phyloP scores from a whole-genome alignment of 2,329 filamentous ascomycete species.

The Rhynchosporium graminicola region DNA sequence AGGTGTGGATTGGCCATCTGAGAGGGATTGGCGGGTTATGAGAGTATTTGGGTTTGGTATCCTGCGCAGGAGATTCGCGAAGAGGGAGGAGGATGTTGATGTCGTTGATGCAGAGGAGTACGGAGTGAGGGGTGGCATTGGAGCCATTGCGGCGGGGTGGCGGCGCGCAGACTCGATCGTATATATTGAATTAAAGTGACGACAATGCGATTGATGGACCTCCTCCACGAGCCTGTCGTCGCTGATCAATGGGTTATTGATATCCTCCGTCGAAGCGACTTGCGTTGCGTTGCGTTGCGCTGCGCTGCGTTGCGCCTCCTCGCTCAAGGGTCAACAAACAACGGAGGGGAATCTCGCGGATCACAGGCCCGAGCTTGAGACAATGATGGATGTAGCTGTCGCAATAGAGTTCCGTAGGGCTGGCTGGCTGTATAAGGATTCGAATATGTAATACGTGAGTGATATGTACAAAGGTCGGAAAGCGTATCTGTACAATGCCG shows the following conservation, averaged over 20 bases:
- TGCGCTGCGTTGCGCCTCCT: not conserved
- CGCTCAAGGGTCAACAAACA: not conserved
- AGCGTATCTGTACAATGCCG: not conserved
- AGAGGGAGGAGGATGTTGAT: slow-evolving; percentile 12
- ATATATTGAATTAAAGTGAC: not conserved
- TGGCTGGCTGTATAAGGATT: not conserved
- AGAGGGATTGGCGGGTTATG: slow-evolving; percentile 6
- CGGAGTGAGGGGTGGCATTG: slow-evolving; percentile 19
- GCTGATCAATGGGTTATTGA: not conserved
- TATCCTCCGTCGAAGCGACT: not conserved
- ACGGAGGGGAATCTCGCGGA: slow-evolving; percentile 3
- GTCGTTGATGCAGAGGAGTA: slow-evolving; percentile 4
- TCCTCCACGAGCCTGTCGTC: not conserved
- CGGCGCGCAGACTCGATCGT: slow-evolving; percentile 2
- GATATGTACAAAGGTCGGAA: too few species aligned
- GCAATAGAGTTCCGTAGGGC: not conserved
- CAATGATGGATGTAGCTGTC: slow-evolving; percentile 2
- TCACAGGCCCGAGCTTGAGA: slow-evolving; percentile 16
- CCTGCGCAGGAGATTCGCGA: not conserved
- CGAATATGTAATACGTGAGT: not conserved
- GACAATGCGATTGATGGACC: slow-evolving; percentile 4
- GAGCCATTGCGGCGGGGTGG: slow-evolving; percentile 28
- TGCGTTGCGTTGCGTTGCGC: not conserved
- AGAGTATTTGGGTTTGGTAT: slow-evolving; percentile 16
- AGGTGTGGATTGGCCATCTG: not conserved